phyloP scores from a whole-genome alignment of 257 asterid genomes.

The Voacanga thouarsii region DNA sequence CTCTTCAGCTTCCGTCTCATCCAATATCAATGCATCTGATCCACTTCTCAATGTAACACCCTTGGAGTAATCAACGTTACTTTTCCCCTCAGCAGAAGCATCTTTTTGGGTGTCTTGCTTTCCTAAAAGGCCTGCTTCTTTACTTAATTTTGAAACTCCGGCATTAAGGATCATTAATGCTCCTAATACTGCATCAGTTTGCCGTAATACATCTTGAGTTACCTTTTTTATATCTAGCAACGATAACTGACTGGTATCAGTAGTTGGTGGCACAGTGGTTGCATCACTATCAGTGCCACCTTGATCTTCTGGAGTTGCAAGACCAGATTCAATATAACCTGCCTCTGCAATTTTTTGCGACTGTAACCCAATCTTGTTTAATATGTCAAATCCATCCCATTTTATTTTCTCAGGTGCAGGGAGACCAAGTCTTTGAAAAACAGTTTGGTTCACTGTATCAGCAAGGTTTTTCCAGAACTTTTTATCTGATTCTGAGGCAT shows the following conservation, averaged over 20 bases:
- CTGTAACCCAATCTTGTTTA: slow-evolving; percentile 64
- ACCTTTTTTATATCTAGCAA: slow-evolving; percentile 71
- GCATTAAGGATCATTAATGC: slow-evolving; percentile 86
- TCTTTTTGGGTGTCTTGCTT: slow-evolving; percentile 37
- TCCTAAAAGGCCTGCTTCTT: slow-evolving; percentile 42
- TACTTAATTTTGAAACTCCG: slow-evolving; percentile 64
- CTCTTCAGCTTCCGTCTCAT: slow-evolving; percentile 86
- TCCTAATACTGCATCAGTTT: slow-evolving; percentile 90
- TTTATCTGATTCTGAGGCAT: slow-evolving; percentile 53
- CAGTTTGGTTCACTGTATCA: slow-evolving; percentile 55
- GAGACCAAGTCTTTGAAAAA: slow-evolving; percentile 66
- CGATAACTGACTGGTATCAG: slow-evolving; percentile 33
- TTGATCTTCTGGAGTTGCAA: slow-evolving; percentile 63
- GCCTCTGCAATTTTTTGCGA: slow-evolving; percentile 74
- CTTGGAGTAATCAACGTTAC: slow-evolving; percentile 27
- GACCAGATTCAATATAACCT: slow-evolving; percentile 77
- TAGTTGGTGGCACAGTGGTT: slow-evolving; percentile 29
- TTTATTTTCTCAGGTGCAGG: slow-evolving; percentile 64
- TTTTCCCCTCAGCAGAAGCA: slow-evolving; percentile 28
- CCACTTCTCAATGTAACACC: slow-evolving; percentile 20
- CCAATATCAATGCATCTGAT: slow-evolving; percentile 45
- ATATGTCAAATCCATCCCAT: slow-evolving; percentile 76
- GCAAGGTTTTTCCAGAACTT: slow-evolving; percentile 75
- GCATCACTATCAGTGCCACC: slow-evolving; percentile 31
- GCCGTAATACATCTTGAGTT: slow-evolving; percentile 73